Conservation (phyloP, 306 rosid species). For the Cucurbita pepo region DNA sequence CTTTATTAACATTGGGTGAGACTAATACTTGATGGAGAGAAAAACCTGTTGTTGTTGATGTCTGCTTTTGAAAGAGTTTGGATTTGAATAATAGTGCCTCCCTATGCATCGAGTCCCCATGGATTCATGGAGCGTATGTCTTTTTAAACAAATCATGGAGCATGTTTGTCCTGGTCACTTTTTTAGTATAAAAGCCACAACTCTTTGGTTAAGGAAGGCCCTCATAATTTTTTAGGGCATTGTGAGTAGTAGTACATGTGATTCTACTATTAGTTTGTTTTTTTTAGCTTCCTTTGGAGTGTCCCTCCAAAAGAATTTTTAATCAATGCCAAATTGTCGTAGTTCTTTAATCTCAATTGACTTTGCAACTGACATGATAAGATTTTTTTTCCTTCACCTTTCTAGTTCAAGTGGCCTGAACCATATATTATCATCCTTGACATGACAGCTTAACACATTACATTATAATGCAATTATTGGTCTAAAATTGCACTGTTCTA, state of each 20-base stretch:
- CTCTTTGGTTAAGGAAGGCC: background rate
- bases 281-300: background rate
- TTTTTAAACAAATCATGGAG: background rate
- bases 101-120: background rate
- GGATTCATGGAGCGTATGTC: background rate
- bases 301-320: background rate
- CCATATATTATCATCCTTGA: background rate
- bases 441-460: background rate
- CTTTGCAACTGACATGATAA: background rate
- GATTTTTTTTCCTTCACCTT: background rate
- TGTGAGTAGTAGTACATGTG: background rate
- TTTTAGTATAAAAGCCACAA: background rate
- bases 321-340: background rate
- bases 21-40: background rate
- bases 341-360: background rate
- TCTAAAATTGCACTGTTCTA: background rate
- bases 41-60: background rate
- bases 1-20: background rate
- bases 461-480: background rate
- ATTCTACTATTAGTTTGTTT: background rate
- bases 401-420: background rate
- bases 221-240: background rate
- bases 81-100: background rate
- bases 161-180: background rate
- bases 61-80: background rate